These are phyloP conservation scores for Diplodia intermedia DNA, from an alignment of 2,329 filamentous ascomycete species.

Conservation along the genomic window DNA sequence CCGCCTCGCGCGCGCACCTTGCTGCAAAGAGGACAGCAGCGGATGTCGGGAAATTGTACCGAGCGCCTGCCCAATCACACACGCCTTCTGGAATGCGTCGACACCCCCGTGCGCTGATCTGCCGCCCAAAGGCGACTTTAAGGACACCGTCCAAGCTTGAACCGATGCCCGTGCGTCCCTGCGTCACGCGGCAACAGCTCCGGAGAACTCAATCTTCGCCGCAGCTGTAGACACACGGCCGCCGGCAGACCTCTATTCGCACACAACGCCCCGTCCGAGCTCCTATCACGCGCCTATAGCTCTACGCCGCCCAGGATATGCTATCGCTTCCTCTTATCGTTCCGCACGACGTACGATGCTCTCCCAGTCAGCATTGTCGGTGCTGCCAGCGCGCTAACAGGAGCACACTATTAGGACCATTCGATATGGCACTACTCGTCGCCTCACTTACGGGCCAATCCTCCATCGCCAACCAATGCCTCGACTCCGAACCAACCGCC, in stretches of 20 bases:
- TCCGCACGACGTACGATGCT: slow-evolving; percentile 39
- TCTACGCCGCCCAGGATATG: slow-evolving; percentile 34
- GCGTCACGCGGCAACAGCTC: slow-evolving; percentile 14
- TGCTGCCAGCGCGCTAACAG: slow-evolving; percentile 30
- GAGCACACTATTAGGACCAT: slow-evolving; percentile 9
- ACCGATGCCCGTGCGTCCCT: slow-evolving; percentile 15
- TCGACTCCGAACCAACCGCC: slow-evolving; percentile 36
- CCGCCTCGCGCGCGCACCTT: not conserved
- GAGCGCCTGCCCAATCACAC: slow-evolving; percentile 13
- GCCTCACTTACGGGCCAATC: slow-evolving; percentile 21
- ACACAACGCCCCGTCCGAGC: slow-evolving; percentile 9
- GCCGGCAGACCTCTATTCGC: not conserved
- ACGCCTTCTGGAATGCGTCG: slow-evolving; percentile 14
- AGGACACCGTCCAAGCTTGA: slow-evolving; percentile 11
- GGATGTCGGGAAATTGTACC: slow-evolving; percentile 18
- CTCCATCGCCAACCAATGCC: slow-evolving; percentile 40
- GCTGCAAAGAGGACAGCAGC: not conserved
- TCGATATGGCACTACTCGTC: slow-evolving; percentile 30
- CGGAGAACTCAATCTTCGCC: not conserved
- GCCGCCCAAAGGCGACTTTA: not conserved
- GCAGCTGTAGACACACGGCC: slow-evolving; percentile 21
- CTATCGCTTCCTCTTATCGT: slow-evolving; percentile 41
- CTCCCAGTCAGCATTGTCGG: not conserved
- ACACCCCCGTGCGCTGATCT: slow-evolving; percentile 10
- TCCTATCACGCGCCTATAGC: slow-evolving; percentile 17